These are phyloP conservation scores for Hansenula sp. DNA, from an alignment of 1,139 yeast genomes.

Conservation along the genomic window DNA sequence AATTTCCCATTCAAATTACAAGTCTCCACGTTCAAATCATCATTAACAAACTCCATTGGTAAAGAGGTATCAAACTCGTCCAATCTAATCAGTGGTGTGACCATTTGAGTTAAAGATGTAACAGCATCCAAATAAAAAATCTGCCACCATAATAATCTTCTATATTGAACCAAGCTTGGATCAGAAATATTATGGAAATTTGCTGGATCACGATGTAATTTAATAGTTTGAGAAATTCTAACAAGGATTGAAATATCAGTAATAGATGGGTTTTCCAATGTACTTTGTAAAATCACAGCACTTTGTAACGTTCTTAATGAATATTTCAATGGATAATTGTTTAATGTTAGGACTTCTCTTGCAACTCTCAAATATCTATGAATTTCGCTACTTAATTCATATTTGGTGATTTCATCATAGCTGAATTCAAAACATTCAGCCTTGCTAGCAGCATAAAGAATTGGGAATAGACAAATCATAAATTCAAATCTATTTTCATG, in stretches of 20 bases:
- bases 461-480: slow-evolving; percentile 45
- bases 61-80: slow-evolving; percentile 55
- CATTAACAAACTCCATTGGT: slow-evolving; percentile 40
- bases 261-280: slow-evolving; percentile 49
- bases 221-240: slow-evolving; percentile 52
- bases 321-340: slow-evolving; percentile 50
- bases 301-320: slow-evolving; percentile 45
- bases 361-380: slow-evolving; percentile 44
- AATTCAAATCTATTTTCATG: slow-evolving; percentile 34
- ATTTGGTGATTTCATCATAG: slow-evolving; percentile 26
- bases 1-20: slow-evolving; percentile 50
- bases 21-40: slow-evolving; percentile 19
- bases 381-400: slow-evolving; percentile 43
- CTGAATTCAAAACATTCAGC: slow-evolving; percentile 50
- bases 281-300: slow-evolving; percentile 50
- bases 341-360: slow-evolving; percentile 44
- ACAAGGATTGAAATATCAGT: slow-evolving; percentile 30
- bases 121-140: slow-evolving; percentile 57
- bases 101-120: slow-evolving; percentile 53
- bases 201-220: slow-evolving; percentile 57
- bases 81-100: slow-evolving; percentile 51
- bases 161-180: slow-evolving; percentile 43
- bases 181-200: slow-evolving; percentile 44
- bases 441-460: slow-evolving; percentile 49
- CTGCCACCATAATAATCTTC: slow-evolving; percentile 64